Evolutionary conservation across 164 flowering plant species (phyloP).

Genomic region (Santalum album): DNA sequence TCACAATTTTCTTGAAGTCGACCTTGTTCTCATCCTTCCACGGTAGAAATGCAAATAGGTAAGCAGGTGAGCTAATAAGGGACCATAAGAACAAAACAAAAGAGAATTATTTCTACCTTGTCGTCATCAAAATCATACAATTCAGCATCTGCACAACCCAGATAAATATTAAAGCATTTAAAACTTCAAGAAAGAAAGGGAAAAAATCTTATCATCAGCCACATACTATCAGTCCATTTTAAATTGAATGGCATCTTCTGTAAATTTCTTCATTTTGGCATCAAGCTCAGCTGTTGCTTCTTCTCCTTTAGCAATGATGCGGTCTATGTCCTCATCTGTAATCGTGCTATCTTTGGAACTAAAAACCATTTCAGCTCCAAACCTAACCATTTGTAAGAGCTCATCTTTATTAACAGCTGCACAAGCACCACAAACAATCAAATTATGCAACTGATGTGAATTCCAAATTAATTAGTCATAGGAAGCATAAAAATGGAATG

Average conservation of each 20-base stretch:
- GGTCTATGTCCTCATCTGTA: conserved; percentile 97
- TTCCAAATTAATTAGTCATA: background rate
- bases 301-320: conserved; percentile 98
- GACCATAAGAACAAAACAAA: background rate
- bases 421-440: conserved; percentile 6
- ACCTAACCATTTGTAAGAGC: conserved; percentile 96
- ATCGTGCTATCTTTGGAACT: conserved; percentile 97
- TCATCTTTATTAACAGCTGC: conserved; percentile 99
- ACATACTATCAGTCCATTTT: conserved; percentile 99
- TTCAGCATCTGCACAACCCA: conserved; percentile 70
- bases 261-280: conserved; percentile 99
- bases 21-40: conserved; percentile 79
- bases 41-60: background rate
- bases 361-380: conserved; percentile 99
- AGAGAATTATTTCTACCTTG: conserved; percentile 37
- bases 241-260: conserved; percentile 98
- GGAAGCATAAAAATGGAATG: background rate
- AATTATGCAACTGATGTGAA: background rate
- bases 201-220: background rate
- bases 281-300: conserved; percentile 99
- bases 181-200: background rate
- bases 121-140: conserved; percentile 91
- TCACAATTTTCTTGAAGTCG: conserved; percentile 92
- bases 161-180: conserved; percentile 1
- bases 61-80: background rate